Conservation (phyloP, 2,329 filamentous ascomycete genomes). For the Apiospora marii region DNA sequence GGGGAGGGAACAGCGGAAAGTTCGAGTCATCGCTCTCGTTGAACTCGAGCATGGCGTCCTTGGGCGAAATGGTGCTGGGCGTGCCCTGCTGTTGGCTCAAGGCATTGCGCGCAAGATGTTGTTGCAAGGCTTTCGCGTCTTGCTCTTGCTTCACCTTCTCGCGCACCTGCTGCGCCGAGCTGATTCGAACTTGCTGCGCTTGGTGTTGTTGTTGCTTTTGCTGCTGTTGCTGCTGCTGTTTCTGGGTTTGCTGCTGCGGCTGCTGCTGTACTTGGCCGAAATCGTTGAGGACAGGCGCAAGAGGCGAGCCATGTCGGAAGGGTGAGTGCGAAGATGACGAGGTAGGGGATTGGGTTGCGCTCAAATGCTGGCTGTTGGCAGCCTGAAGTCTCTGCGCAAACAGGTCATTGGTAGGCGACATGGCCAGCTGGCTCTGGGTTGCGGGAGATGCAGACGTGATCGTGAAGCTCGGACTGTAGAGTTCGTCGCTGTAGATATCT, state of each 20-base stretch:
- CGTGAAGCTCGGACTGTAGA: constrained; percentile 76
- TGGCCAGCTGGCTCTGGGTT: constrained; percentile 51
- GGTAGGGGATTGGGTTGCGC: constrained; percentile 60
- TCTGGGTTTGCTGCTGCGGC: constrained; percentile 32
- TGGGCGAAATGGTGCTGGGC: constrained; percentile 92
- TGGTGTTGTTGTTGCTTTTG: constrained; percentile 41
- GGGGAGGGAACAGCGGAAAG: constrained; percentile 76
- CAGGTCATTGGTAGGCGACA: constrained; percentile 64
- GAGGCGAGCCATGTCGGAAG: constrained; percentile 76
- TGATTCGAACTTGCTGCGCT: constrained; percentile 50
- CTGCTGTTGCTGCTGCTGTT: constrained; percentile 41
- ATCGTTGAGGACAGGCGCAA: constrained; percentile 55
- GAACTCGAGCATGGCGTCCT: constrained; percentile 89
- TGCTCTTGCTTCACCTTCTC: constrained; percentile 69
- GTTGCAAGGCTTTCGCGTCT: constrained; percentile 57
- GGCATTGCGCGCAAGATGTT: constrained; percentile 49
- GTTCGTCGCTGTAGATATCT: constrained; percentile 83
- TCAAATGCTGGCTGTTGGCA: constrained; percentile 77
- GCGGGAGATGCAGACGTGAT: constrained; percentile 64
- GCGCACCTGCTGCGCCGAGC: constrained; percentile 65
- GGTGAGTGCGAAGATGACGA: constrained; percentile 71
- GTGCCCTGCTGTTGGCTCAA: constrained; percentile 53
- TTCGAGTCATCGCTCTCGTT: constrained; percentile 74
- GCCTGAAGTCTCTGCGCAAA: constrained; percentile 81
- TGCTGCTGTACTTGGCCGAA: constrained; percentile 48